Evolutionary conservation across 108 stramenopile genomes (phyloP).

Genomic region (Licmophora abbreviata): DNA sequence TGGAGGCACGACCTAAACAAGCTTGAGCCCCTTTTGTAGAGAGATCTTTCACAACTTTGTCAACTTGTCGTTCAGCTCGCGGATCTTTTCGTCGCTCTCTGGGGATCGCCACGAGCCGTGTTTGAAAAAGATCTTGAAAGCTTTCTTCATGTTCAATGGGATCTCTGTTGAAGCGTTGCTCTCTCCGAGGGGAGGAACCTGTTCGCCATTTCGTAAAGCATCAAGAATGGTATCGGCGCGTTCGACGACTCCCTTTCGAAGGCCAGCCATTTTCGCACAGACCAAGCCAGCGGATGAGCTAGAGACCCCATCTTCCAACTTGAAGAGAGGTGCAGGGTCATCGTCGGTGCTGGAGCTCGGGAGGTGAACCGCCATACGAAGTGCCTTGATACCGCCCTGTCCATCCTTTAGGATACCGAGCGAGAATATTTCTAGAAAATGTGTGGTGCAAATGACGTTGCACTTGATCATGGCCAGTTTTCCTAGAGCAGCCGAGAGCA

Average conservation of each 20-base stretch:
- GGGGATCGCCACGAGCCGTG: background rate
- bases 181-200: constrained; percentile 48
- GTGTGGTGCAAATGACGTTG: constrained; percentile 85
- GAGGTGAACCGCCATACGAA: constrained; percentile 82
- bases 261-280: constrained; percentile 87
- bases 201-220: constrained; percentile 42
- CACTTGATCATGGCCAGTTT: constrained; percentile 47
- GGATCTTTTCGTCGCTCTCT: background rate
- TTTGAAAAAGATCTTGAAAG: background rate
- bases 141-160: background rate
- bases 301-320: constrained; percentile 81
- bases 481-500: constrained; percentile 77
- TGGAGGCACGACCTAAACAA: constrained; percentile 80
- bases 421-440: constrained; percentile 93
- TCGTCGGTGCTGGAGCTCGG: constrained; percentile 50
- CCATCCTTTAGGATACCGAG: constrained; percentile 63
- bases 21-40: no score
- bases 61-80: background rate
- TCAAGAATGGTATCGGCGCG: constrained; percentile 62
- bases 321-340: constrained; percentile 78
- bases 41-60: no score
- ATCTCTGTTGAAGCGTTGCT: constrained; percentile 1
- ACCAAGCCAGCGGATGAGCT: constrained; percentile 85
- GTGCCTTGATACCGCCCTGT: constrained; percentile 63
- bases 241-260: constrained; percentile 39